Evolutionary conservation across 1,284 basidiomycete genomes (phyloP).

Genomic region (Austroboletus olivaceoglutinosus): DNA sequence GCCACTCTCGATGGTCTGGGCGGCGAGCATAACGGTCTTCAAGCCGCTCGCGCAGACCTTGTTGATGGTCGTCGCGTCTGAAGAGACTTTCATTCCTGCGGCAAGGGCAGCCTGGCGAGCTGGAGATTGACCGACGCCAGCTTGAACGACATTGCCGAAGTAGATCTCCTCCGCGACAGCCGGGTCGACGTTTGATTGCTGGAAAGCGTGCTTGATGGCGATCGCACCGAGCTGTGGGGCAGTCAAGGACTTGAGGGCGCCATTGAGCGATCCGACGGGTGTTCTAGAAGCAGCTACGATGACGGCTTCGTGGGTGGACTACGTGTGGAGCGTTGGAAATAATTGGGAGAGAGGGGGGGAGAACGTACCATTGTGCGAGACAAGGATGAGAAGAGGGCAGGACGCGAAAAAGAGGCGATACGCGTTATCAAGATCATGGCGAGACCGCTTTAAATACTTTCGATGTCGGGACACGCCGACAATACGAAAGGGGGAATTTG

Average conservation of each 20-base stretch:
- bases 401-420: constrained; percentile 34
- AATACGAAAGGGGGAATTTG: constrained; percentile 9
- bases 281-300: constrained; percentile 95
- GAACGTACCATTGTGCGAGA: constrained; percentile 46
- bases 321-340: constrained; percentile 9
- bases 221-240: constrained; percentile 89
- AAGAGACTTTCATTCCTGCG: constrained; percentile 78
- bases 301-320: constrained; percentile 74
- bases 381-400: constrained; percentile 34
- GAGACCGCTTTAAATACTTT: constrained; percentile 16
- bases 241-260: constrained; percentile 82
- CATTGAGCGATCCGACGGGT: constrained; percentile 92
- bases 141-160: constrained; percentile 96
- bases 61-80: constrained; percentile 99
- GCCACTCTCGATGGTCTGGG: constrained; percentile 87
- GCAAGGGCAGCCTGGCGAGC: constrained; percentile 92
- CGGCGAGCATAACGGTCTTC: constrained; percentile 91
- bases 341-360: background rate
- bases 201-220: constrained; percentile 89
- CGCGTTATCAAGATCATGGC: constrained; percentile 38
- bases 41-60: constrained; percentile 97
- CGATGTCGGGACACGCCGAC: constrained; percentile 25
- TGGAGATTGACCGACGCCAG: constrained; percentile 93
- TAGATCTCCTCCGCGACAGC: constrained; percentile 89
- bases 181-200: constrained; percentile 78